Evolutionary conservation across 73 alveolate genomes (phyloP).

Genomic region (Stentor coeruleus): DNA sequence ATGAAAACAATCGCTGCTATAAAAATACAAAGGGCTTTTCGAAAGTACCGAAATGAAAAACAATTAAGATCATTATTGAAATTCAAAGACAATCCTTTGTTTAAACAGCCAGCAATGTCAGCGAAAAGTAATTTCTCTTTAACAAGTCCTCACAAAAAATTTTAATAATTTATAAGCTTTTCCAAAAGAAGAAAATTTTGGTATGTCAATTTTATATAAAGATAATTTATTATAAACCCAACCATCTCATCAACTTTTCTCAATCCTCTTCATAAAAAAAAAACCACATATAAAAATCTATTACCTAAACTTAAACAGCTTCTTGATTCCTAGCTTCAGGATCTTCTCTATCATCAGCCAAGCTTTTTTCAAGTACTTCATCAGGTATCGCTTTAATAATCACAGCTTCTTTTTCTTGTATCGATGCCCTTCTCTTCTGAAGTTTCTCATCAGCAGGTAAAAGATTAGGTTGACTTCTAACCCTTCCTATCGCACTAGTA

Average conservation of each 20-base stretch:
- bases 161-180: too few relatives aligned
- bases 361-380: background rate
- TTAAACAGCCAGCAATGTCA: background rate
- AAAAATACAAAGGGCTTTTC: background rate
- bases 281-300: background rate
- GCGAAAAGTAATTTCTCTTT: too few relatives aligned
- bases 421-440: background rate
- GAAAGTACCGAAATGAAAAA: background rate
- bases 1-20: background rate
- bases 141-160: too few relatives aligned
- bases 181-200: too few relatives aligned
- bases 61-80: background rate
- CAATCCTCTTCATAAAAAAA: too few relatives aligned
- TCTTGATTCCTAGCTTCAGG: background rate
- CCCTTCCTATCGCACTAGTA: slow-evolving; percentile 43
- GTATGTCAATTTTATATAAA: slow-evolving; percentile 44
- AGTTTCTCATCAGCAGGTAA: background rate
- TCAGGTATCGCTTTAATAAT: background rate
- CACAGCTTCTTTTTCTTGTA: background rate
- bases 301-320: background rate
- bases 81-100: background rate
- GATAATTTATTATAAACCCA: slow-evolving; percentile 59
- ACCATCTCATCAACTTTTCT: too few relatives aligned
- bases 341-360: background rate
- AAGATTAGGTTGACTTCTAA: slow-evolving; percentile 52